These are phyloP conservation scores for Mayamaea pseudoterrestris DNA, from an alignment of 108 stramenopile species.

Conservation along the genomic window DNA sequence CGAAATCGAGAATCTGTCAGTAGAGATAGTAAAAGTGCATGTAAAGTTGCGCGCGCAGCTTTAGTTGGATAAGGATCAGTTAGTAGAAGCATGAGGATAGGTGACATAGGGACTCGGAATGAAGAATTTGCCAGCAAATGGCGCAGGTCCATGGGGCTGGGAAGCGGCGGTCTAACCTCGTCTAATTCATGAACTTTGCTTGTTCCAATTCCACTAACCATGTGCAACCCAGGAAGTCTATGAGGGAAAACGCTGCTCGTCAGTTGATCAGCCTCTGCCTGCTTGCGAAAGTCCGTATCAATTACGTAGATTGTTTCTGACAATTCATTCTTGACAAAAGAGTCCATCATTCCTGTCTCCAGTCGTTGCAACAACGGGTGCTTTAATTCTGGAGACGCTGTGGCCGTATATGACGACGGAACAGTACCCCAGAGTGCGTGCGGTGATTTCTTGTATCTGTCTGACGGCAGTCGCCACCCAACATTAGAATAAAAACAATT, in stretches of 20 bases:
- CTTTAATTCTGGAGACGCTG: constrained; percentile 13
- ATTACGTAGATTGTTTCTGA: constrained; percentile 46
- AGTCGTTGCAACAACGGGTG: constrained; percentile 39
- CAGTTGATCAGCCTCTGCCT: constrained; percentile 57
- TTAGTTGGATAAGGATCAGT: constrained; percentile 84
- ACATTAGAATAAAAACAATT: constrained; percentile 50
- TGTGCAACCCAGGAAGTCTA: constrained; percentile 52
- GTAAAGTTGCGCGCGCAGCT: constrained; percentile 52
- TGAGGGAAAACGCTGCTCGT: constrained; percentile 57
- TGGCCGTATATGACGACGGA: constrained; percentile 38
- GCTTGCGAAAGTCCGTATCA: constrained; percentile 79
- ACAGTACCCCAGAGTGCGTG: constrained; percentile 81
- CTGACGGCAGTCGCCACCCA: constrained; percentile 55
- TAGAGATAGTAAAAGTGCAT: constrained; percentile 66
- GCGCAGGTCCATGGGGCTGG: constrained; percentile 48
- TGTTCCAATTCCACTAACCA: constrained; percentile 59
- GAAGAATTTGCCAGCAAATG: constrained; percentile 60
- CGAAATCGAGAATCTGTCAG: constrained; percentile 75
- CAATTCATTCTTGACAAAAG: constrained; percentile 12
- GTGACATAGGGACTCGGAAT: constrained; percentile 60
- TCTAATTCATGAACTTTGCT: constrained; percentile 20
- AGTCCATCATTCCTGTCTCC: constrained; percentile 10
- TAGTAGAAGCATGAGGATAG: constrained; percentile 59
- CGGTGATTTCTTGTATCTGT: constrained; percentile 64
- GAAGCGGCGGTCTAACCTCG: constrained; percentile 8